Percentiles rank a stretch among this genome's conserved stretches.
Conservation (phyloP, 108 stramenopile species). For the Poteriospumella lacustris region DNA sequence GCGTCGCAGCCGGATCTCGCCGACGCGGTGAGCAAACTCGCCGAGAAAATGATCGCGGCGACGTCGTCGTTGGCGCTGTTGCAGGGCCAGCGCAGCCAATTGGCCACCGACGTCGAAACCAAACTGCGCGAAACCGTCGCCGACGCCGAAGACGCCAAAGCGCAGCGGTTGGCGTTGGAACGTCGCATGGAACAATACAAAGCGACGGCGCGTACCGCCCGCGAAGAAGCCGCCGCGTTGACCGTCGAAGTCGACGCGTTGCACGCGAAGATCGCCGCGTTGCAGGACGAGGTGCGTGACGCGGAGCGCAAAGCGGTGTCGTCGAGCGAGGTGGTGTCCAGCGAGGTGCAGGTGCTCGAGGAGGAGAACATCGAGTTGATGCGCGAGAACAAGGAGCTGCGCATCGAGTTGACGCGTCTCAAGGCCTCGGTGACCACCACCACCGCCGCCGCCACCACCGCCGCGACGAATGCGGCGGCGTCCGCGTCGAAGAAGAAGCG, state of each 20-base stretch:
- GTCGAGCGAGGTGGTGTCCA: background rate
- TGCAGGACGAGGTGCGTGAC: background rate
- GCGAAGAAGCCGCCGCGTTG: background rate
- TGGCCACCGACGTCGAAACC: background rate
- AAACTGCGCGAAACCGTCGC: background rate
- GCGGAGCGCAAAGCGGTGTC: background rate
- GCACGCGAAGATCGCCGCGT: background rate
- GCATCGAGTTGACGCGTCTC: background rate
- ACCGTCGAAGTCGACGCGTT: background rate
- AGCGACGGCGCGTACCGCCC: background rate
- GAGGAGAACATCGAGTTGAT: conserved; percentile 24
- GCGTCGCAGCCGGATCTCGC: no score
- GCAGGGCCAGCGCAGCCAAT: no score
- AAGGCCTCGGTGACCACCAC: background rate
- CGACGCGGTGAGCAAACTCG: background rate
- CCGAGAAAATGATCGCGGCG: background rate
- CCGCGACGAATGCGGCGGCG: background rate
- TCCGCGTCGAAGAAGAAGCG: background rate
- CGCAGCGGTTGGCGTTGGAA: background rate
- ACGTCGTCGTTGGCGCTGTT: background rate
- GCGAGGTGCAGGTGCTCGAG: conserved; percentile 24
- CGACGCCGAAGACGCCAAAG: background rate
- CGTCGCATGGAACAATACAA: background rate
- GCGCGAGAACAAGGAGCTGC: conserved; percentile 21
- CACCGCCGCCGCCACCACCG: background rate